Conservation (phyloP, 1,284 basidiomycete species). For the Amylostereum areolatum region DNA sequence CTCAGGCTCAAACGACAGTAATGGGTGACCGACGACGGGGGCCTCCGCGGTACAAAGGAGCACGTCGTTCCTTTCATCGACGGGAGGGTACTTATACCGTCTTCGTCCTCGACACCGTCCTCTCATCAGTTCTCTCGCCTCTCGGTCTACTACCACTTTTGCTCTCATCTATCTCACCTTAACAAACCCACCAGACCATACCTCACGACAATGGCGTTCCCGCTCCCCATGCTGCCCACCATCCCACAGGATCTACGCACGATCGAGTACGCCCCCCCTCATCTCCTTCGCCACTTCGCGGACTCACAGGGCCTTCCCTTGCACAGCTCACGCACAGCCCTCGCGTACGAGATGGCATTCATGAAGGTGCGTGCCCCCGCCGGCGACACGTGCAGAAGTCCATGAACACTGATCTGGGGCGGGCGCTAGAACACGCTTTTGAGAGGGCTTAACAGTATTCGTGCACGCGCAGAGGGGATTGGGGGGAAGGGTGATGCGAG, state of each 20-base stretch:
- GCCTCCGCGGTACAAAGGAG: neutral
- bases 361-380: constrained; percentile 9
- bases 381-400: neutral
- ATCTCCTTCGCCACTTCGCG: neutral
- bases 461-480: constrained; percentile 6
- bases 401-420: neutral
- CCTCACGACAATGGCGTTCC: constrained; percentile 7
- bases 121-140: neutral
- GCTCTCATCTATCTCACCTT: neutral
- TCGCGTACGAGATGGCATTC: constrained; percentile 10
- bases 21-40: neutral
- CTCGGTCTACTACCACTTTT: neutral
- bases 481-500: constrained; percentile 1
- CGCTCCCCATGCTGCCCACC: constrained; percentile 9
- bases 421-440: constrained; percentile 11
- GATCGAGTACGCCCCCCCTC: constrained; percentile 8
- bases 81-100: neutral
- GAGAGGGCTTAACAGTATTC: constrained; percentile 10
- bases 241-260: constrained; percentile 5
- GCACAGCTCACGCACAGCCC: constrained; percentile 2
- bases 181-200: constrained; percentile 2
- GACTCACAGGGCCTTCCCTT: constrained; percentile 1
- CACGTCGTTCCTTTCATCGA: neutral
- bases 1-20: neutral
- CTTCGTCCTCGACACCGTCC: neutral